These are phyloP conservation scores for Lactarius quietus DNA, from an alignment of 768 basidiomycete genomes.

Conservation along the genomic window DNA sequence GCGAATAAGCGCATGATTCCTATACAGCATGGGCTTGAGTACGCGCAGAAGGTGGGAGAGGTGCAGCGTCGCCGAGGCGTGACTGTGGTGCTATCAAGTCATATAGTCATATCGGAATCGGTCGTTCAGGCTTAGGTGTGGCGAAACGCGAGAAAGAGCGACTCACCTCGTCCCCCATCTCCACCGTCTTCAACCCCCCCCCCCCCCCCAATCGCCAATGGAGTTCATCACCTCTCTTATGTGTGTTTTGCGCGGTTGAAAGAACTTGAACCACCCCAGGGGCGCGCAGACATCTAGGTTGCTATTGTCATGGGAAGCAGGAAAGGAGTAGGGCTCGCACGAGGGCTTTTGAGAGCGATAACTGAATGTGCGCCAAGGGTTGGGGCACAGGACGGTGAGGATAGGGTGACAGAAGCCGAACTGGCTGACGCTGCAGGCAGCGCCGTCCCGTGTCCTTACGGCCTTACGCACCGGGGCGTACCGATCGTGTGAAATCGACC, in stretches of 20 bases:
- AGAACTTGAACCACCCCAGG: conserved; percentile 56
- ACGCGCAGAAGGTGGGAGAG: conserved; percentile 74
- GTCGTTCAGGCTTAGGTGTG: too few relatives aligned
- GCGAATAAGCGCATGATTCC: conserved; percentile 71
- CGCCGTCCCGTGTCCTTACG: too few relatives aligned
- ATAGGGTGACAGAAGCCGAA: too few relatives aligned
- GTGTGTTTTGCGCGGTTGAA: conserved; percentile 60
- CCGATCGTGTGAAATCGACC: too few relatives aligned
- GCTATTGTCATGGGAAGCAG: too few relatives aligned
- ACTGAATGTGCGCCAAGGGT: too few relatives aligned
- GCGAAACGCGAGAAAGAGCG: neutral
- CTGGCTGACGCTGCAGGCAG: too few relatives aligned
- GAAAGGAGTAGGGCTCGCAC: conserved; percentile 50
- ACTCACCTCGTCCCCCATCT: conserved; percentile 6
- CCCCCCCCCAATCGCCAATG: conserved; percentile 32
- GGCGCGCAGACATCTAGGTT: conserved; percentile 56
- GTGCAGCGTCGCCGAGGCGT: conserved; percentile 58
- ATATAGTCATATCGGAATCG: too few relatives aligned
- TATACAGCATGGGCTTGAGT: conserved; percentile 78
- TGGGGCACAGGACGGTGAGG: too few relatives aligned
- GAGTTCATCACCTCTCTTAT: conserved; percentile 65
- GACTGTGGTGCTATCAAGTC: conserved; percentile 23
- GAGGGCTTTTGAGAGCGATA: too few relatives aligned
- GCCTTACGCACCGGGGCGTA: too few relatives aligned
- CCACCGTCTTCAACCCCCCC: neutral